phyloP scores from a whole-genome alignment of 2,329 filamentous ascomycete species.

The Clarireedia sp. region DNA sequence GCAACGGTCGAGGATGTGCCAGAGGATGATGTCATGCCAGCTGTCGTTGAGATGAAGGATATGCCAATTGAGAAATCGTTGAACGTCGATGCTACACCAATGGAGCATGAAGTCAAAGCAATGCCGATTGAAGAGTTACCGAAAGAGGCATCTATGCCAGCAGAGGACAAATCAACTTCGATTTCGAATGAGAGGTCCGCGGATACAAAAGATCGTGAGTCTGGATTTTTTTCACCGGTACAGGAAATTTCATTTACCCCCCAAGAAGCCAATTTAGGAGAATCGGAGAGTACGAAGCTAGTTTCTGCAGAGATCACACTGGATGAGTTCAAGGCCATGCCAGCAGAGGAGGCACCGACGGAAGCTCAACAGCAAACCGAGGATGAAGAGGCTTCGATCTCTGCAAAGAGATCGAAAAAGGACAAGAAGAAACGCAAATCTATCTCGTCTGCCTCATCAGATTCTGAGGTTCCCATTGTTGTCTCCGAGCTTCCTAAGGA shows the following conservation, averaged over 20 bases:
- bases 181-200: conserved; percentile 15
- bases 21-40: not conserved
- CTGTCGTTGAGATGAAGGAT: not conserved
- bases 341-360: conserved; percentile 4
- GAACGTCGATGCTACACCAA: not conserved
- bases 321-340: conserved; percentile 2
- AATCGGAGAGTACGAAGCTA: conserved; percentile 1
- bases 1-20: not conserved
- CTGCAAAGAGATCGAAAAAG: conserved; percentile 15
- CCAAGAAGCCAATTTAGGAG: conserved; percentile 5
- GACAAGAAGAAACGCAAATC: conserved; percentile 16
- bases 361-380: conserved; percentile 9
- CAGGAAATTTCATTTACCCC: conserved; percentile 5
- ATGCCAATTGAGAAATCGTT: not conserved
- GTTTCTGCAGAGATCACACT: conserved; percentile 7
- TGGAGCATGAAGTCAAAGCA: not conserved
- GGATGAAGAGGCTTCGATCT: conserved; percentile 12
- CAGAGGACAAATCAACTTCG: conserved; percentile 13
- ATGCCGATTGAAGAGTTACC: conserved; percentile 2
- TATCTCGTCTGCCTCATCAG: conserved; percentile 13
- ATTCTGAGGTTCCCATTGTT: conserved; percentile 8
- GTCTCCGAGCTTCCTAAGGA: conserved; percentile 6
- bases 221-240: conserved; percentile 14
- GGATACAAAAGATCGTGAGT: conserved; percentile 19
- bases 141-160: conserved; percentile 5